A percentile compares a stretch with the other conserved stretches of the same genome.
Evolutionary conservation across 768 basidiomycete genomes (phyloP).

Genomic region (Collybia sordida): DNA sequence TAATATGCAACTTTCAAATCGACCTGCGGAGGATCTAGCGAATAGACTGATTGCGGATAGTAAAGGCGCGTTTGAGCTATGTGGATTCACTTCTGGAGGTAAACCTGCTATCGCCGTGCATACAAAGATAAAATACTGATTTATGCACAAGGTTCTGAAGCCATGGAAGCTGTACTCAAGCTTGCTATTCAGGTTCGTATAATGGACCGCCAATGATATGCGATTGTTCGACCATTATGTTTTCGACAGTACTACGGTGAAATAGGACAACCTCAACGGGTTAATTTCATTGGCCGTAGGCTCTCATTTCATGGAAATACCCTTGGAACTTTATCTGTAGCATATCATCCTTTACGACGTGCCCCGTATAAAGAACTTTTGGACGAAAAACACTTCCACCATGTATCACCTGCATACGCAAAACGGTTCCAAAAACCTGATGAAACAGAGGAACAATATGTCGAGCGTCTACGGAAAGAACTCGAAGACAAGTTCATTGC

Average conservation of each 20-base stretch:
- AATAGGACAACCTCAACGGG: slow-evolving; percentile 66
- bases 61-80: slow-evolving; percentile 71
- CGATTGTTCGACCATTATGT: not conserved
- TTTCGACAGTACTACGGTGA: slow-evolving; percentile 64
- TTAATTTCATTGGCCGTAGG: slow-evolving; percentile 75
- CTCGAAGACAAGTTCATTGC: slow-evolving; percentile 84
- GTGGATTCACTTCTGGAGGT: slow-evolving; percentile 79
- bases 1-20: slow-evolving; percentile 80
- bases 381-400: slow-evolving; percentile 68
- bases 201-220: not conserved
- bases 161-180: slow-evolving; percentile 87
- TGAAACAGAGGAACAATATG: slow-evolving; percentile 80
- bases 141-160: slow-evolving; percentile 67
- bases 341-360: slow-evolving; percentile 65
- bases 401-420: slow-evolving; percentile 86
- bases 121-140: not conserved
- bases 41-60: slow-evolving; percentile 61
- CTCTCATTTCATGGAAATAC: slow-evolving; percentile 89
- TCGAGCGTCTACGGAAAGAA: slow-evolving; percentile 73
- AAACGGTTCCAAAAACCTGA: slow-evolving; percentile 69
- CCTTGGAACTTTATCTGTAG: slow-evolving; percentile 64
- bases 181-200: slow-evolving; percentile 67
- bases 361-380: slow-evolving; percentile 67
- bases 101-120: slow-evolving; percentile 10
- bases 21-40: slow-evolving; percentile 81